A percentile compares a stretch with the other conserved stretches of the same genome.
phyloP scores from a whole-genome alignment of 352 stramenopile species.

The Globisporangium paddicum region DNA sequence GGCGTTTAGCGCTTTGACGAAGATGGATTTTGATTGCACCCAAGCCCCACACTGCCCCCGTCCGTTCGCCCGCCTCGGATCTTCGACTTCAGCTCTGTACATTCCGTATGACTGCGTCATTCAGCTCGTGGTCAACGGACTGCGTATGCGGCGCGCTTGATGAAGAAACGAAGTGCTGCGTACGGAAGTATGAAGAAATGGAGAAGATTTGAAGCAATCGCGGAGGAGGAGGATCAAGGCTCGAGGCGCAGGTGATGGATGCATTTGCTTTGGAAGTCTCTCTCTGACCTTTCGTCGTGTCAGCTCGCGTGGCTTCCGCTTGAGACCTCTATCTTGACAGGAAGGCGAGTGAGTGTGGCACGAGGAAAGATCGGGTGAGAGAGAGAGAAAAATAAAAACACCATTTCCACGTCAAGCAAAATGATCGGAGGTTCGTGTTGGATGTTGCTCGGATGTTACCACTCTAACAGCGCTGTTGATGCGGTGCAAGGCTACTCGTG shows the following conservation, averaged over 20 bases:
- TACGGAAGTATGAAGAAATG: background rate
- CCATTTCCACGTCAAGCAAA: background rate
- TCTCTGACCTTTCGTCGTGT: background rate
- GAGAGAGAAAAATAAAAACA: background rate
- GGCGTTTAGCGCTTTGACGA: background rate
- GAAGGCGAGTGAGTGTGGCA: background rate
- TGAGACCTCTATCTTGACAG: background rate
- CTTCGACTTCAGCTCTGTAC: background rate
- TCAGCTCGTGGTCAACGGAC: background rate
- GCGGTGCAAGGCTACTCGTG: no score
- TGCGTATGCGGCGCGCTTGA: background rate
- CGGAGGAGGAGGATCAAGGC: background rate
- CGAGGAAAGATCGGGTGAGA: background rate
- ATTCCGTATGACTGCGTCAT: background rate
- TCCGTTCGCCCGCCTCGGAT: background rate
- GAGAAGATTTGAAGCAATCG: background rate
- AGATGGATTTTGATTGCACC: conserved; percentile 10
- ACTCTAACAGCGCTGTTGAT: no score
- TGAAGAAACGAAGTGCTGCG: background rate
- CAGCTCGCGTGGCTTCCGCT: background rate
- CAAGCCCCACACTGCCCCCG: background rate
- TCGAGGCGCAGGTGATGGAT: background rate
- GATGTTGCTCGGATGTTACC: no score
- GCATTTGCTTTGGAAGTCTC: background rate
- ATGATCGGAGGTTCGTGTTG: no score